Evolutionary conservation across 2,329 filamentous ascomycete genomes (phyloP), one percentile per base, ranked within the genome.

Genomic region (Sarocladium oryzae): DNA sequence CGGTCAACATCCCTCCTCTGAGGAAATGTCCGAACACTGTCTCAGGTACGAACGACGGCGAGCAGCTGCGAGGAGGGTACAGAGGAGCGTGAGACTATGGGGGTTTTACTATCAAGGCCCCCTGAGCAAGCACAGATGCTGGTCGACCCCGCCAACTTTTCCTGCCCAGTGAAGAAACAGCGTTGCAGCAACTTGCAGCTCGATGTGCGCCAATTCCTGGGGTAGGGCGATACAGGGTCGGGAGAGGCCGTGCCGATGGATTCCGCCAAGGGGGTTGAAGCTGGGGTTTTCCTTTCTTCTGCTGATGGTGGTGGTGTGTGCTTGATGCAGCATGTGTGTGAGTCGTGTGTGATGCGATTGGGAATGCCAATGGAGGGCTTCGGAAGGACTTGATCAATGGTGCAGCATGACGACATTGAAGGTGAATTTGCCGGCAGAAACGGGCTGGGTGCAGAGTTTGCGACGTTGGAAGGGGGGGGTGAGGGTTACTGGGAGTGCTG

Each of bases 161-260:
- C 7, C 13, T 28, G 40, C 40, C 40, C 24, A 43, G 40, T 43
- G 15, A 16, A 26, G 10, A 16, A 20, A 43, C 7, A 43, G 7
- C 7, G 23, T 16, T 24, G 40, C 40, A 43, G 21, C 40, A 43
- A 15, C 11, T 24, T n/a, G 26, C 37, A 28, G 21, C 21, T 20
- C 23, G 21, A 21, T 10, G 26, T 48, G 43, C 43, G 43, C 43
- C 43, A 48, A 48, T 48, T 48, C 43, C 26, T 48, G 43, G 43
- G 43, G 43, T 48, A 48, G 43, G 28, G 43, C 16, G 26, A 32
- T 48, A 26, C 26, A 48, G 16, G 26, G 28, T 48, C 43, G 43
- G 43, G 43, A 48, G 43, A 48, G 28, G 43, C 43, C 43, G 43
- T 48, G 43, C 26, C 43, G 43, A 48, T 48, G 43, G 43, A 33